These are phyloP conservation scores for Candida lessepsii DNA, from an alignment of 805 yeast genomes.

Conservation along the genomic window DNA sequence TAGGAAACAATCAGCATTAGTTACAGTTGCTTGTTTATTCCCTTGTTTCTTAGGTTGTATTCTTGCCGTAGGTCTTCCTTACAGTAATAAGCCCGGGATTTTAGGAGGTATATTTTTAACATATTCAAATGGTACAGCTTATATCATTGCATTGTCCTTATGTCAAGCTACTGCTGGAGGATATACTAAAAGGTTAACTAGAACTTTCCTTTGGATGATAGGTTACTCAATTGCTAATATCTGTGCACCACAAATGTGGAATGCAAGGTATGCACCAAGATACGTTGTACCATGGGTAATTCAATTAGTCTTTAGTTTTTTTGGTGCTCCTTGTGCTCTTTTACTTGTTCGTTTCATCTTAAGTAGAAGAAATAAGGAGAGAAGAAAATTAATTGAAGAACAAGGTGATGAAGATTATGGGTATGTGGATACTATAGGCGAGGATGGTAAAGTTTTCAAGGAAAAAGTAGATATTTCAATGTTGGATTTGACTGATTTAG, in stretches of 20 bases:
- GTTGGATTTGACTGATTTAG: slow-evolving; percentile 15
- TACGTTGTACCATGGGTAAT: slow-evolving; percentile 42
- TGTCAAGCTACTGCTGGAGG: slow-evolving; percentile 40
- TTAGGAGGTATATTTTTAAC: slow-evolving; percentile 49
- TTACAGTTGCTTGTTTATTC: slow-evolving; percentile 35
- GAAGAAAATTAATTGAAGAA: slow-evolving; percentile 19
- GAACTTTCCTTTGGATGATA: slow-evolving; percentile 46
- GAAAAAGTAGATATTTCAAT: slow-evolving; percentile 12
- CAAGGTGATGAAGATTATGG: slow-evolving; percentile 12
- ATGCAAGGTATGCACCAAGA: slow-evolving; percentile 43
- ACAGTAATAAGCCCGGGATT: slow-evolving; percentile 41
- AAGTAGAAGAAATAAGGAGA: slow-evolving; percentile 41
- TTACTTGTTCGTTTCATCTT: slow-evolving; percentile 46
- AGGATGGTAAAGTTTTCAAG: slow-evolving; percentile 9
- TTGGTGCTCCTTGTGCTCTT: slow-evolving; percentile 44
- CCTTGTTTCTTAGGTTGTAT: slow-evolving; percentile 48
- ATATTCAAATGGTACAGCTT: slow-evolving; percentile 37
- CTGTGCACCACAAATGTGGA: slow-evolving; percentile 58
- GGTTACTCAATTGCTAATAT: slow-evolving; percentile 50
- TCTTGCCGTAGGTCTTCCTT: slow-evolving; percentile 44
- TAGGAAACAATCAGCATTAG: slow-evolving; percentile 32
- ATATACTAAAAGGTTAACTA: slow-evolving; percentile 48
- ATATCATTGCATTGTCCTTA: slow-evolving; percentile 28
- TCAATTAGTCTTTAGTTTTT: slow-evolving; percentile 53
- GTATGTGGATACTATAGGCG: slow-evolving; percentile 9